Percentiles rank a stretch among this genome's conserved stretches.
These are phyloP conservation scores for Dinochytrium kinnereticum DNA, from an alignment of 371 early-diverging fungal genomes.

Conservation along the genomic window DNA sequence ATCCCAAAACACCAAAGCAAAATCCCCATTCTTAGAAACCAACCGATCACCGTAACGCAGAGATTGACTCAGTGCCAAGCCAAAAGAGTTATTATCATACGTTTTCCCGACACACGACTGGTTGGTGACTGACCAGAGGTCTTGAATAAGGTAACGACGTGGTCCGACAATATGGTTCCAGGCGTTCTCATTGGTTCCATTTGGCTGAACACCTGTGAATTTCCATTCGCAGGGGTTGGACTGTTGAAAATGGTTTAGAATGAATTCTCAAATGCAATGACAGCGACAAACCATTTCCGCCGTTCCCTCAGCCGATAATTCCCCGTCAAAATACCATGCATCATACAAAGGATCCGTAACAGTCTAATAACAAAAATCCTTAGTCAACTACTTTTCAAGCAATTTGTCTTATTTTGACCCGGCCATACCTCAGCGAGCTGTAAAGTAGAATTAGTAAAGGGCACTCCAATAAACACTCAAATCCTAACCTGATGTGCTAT, in stretches of 20 bases:
- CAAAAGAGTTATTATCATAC: background rate
- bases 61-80: background rate
- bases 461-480: background rate
- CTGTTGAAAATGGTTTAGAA: background rate
- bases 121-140: conserved; percentile 8
- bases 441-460: background rate
- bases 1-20: background rate
- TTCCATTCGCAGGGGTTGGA: background rate
- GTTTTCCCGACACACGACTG: background rate
- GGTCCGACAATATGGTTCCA: conserved; percentile 2
- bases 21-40: background rate
- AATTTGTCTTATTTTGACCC: background rate
- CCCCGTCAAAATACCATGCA: conserved; percentile 4
- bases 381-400: background rate
- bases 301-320: background rate
- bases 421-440: background rate
- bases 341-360: conserved; percentile 4
- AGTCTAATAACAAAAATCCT: too few relatives aligned
- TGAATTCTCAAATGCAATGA: background rate
- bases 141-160: conserved; percentile 8
- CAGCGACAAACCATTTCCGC: background rate
- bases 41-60: background rate
- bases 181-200: conserved; percentile 1
- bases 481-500: conserved; percentile 1
- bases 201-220: background rate